Evolutionary conservation across 1,284 basidiomycete genomes (phyloP).

Genomic region (Sanguinoderma infundibulare): DNA sequence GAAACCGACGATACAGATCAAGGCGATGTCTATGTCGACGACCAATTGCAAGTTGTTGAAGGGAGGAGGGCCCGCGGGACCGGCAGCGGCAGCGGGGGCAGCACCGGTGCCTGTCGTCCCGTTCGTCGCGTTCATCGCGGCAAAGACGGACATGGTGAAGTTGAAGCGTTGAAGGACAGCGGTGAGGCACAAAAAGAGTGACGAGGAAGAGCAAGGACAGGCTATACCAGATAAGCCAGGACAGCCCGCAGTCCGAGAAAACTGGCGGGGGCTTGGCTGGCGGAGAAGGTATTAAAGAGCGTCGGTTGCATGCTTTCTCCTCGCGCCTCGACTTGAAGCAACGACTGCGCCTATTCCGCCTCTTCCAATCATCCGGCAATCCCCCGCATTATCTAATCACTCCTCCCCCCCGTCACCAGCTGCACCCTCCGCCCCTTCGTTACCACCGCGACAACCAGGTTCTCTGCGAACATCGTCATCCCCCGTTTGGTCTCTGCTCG

Average conservation of each 20-base stretch:
- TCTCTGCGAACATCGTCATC: neutral
- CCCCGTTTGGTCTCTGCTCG: neutral
- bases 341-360: neutral
- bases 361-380: neutral
- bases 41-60: conserved; percentile 32
- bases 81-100: neutral
- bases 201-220: neutral
- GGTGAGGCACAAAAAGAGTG: conserved; percentile 6
- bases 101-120: neutral
- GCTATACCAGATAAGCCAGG: conserved; percentile 5
- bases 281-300: conserved; percentile 3
- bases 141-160: conserved; percentile 22
- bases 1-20: conserved; percentile 33
- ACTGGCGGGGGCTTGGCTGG: neutral
- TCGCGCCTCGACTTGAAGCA: neutral
- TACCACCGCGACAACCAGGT: neutral
- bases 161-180: neutral
- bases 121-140: conserved; percentile 4
- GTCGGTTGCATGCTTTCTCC: neutral
- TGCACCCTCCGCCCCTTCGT: neutral
- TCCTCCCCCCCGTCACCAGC: neutral
- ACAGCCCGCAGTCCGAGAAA: conserved; percentile 7
- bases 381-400: conserved; percentile 14
- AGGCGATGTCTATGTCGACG: conserved; percentile 36
- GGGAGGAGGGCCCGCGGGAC: conserved; percentile 7